Evolutionary conservation across 1,139 yeast genomes (phyloP), one percentile per base, ranked within the genome.

Genomic region (Hansenula sp.): DNA sequence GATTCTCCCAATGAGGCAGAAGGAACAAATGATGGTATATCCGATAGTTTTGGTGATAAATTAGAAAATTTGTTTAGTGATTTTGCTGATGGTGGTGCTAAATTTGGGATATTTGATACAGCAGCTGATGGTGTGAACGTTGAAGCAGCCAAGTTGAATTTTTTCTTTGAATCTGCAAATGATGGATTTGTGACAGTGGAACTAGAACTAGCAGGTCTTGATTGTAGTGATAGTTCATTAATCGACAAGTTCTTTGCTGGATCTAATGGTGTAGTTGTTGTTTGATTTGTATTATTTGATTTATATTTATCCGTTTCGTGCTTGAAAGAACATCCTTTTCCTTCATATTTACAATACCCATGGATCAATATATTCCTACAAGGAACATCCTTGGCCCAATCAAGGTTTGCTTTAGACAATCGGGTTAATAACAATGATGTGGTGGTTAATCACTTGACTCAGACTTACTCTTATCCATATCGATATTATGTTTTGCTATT

Each of bases 261-360:
- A 20, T 42, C 36, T 29, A 36, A 29, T 12, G 31, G 18, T 31
- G 31, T 41, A 30, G 38, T 45, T 38, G 44, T 37, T 36, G 42
- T 29, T 21, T 42, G 49, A 26, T 50, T 51, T 32, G 47, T 50
- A 32, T 27, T 27, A 21, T 21, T 21, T 21, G 9, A 7, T 5
- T 16, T n/a, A 14, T 55, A 7, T 5, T 16, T n/a, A 14, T 55
- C 57, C 45, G 51, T 45, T 36, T 75, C 78, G 55, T 88, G 96
- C 41, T 78, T 79, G 59, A 87, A 88, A 3, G 84, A 85, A 60
- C 96, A 88, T 17, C 96, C 96, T 56, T 87, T 88, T 52, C 85
- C 85, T 52, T 86, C 92, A 64, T 77, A 88, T 61, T 87, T 87
- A 68, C 97, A 89, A 55, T 76, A 87, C 10, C 96, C 97, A 64